Evolutionary conservation across 768 basidiomycete genomes (phyloP).

Genomic region (Punctularia strigosozonata): DNA sequence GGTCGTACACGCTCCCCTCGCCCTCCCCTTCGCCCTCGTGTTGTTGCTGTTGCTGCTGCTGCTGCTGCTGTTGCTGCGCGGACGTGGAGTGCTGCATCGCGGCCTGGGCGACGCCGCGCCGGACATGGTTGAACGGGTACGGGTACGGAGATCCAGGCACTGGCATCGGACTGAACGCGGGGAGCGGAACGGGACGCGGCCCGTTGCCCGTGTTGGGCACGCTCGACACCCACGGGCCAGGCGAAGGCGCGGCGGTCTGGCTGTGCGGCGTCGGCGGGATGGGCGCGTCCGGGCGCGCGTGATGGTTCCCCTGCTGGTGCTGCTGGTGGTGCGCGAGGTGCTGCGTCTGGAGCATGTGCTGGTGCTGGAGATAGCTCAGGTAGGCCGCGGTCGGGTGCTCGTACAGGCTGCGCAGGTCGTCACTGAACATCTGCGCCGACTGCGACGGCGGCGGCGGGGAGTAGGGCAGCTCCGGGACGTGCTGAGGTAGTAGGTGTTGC

Average conservation of each 20-base stretch:
- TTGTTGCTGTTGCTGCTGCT: too few relatives aligned
- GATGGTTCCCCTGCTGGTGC: slow-evolving; percentile 36
- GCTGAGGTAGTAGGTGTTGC: slow-evolving; percentile 16
- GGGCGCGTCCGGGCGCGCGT: slow-evolving; percentile 54
- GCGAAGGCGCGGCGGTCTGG: slow-evolving; percentile 63
- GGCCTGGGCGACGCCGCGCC: slow-evolving; percentile 31
- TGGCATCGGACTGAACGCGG: slow-evolving; percentile 37
- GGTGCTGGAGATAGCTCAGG: background rate
- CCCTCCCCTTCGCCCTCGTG: too few relatives aligned
- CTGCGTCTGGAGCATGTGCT: slow-evolving; percentile 32
- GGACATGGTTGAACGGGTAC: slow-evolving; percentile 65
- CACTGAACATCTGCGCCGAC: too few relatives aligned
- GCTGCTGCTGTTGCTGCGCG: too few relatives aligned
- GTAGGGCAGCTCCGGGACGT: background rate
- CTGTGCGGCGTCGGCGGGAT: slow-evolving; percentile 73
- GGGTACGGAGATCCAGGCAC: slow-evolving; percentile 71
- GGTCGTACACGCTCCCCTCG: slow-evolving; percentile 26
- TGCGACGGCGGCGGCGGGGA: too few relatives aligned
- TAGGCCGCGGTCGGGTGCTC: background rate
- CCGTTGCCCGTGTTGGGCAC: slow-evolving; percentile 29
- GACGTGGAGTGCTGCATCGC: slow-evolving; percentile 19
- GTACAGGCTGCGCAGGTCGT: too few relatives aligned
- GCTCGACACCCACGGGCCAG: slow-evolving; percentile 50
- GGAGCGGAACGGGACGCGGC: slow-evolving; percentile 20
- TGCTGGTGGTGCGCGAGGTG: slow-evolving; percentile 49